Evolutionary conservation across 495 filamentous ascomycete species (phyloP), one percentile per base, ranked within the genome.

Genomic region (Lophiotrema nucula): DNA sequence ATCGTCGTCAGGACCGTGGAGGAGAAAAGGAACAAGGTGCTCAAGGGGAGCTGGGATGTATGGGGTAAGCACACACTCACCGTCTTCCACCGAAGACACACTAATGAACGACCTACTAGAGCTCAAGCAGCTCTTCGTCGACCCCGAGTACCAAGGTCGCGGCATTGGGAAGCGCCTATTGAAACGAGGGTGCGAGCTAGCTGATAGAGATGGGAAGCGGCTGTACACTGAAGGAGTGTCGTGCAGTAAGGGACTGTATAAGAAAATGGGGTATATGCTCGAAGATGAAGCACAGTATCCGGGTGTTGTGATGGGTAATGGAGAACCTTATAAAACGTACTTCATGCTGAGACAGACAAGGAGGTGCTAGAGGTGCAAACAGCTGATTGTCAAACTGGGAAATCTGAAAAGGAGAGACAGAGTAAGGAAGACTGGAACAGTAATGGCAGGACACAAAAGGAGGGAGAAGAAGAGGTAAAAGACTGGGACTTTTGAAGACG

Each of bases 221-320:
- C 65, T 77, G 4, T 86, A 79, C 68, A 62, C 86, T 4, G 81
- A 84, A 53, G 77, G 79, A 0, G 81, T 80, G 27, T 75, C 72
- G 5, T 71, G 70, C 8, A 82, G 82, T 8, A 70, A 70, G 31
- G 67, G 69, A 10, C 22, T 87, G n/a, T 87, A 86, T 70, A 50
- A 75, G 45, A 76, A 74, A 56, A 62, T 75, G 58, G 83, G 83
- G 8, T 35, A 8, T 85, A 80, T 70, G 61, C 72, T 67, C 10
- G 53, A 77, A 5, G 76, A 79, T 35, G 70, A 70, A 21, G 37
- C 75, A 6, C 39, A 41, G 3, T 62, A 74, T 59, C 60, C 73
- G 72, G 11, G 62, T 8, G 31, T 35, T 8, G 31, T 35, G 15
- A 15, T 15, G 15, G 31, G 15, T 35, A 15, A 35, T 35, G 8